Evolutionary conservation across 768 basidiomycete genomes (phyloP).

Genomic region (Suillus decipiens): DNA sequence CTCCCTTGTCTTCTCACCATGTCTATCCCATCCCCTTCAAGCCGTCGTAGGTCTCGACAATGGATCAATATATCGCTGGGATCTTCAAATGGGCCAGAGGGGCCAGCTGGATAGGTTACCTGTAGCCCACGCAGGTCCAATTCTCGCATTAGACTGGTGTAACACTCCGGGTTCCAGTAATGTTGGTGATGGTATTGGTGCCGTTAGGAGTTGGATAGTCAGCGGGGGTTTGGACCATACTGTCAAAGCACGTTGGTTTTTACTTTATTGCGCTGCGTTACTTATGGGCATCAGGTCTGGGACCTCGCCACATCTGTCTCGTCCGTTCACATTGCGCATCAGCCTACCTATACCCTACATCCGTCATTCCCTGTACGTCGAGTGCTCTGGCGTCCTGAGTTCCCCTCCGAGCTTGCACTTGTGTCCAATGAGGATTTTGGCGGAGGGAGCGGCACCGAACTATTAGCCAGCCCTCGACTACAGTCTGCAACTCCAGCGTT

Average conservation of each 20-base stretch:
- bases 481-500: conserved; percentile 26
- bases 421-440: conserved; percentile 66
- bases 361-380: conserved; percentile 74
- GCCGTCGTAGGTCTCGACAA: conserved; percentile 70
- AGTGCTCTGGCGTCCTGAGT: conserved; percentile 75
- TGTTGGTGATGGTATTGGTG: conserved; percentile 16
- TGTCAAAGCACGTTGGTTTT: conserved; percentile 57
- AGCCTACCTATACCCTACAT: conserved; percentile 70
- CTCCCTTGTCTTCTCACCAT: conserved; percentile 61
- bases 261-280: neutral
- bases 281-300: conserved; percentile 58
- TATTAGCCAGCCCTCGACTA: conserved; percentile 30
- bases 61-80: conserved; percentile 77
- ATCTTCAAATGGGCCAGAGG: conserved; percentile 74
- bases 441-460: conserved; percentile 26
- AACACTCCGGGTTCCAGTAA: conserved; percentile 29
- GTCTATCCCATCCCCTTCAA: conserved; percentile 63
- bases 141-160: conserved; percentile 77
- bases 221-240: conserved; percentile 79
- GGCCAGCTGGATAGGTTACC: conserved; percentile 71
- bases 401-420: conserved; percentile 74
- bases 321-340: conserved; percentile 57
- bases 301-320: conserved; percentile 47
- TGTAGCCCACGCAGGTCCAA: conserved; percentile 71
- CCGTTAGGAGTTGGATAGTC: conserved; percentile 65